Conservation (phyloP, 257 asterid species). For the Nicotiana benthamiana region DNA sequence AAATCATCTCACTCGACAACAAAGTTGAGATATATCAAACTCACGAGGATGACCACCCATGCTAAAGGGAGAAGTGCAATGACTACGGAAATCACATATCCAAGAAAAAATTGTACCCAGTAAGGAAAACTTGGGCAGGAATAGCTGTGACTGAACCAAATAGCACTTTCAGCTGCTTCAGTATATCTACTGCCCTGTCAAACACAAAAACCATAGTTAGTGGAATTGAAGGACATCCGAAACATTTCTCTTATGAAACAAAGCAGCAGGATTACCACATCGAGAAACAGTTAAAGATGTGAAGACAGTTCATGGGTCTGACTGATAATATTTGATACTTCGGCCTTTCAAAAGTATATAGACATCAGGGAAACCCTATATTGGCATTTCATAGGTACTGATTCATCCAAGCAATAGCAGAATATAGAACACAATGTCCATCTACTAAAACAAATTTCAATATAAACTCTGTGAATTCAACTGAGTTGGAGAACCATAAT, state of each 20-base stretch:
- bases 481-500: background rate
- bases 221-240: background rate
- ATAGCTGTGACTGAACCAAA: constrained; percentile 52
- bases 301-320: background rate
- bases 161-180: constrained; percentile 57
- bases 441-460: background rate
- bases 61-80: background rate
- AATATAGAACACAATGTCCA: background rate
- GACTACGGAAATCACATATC: constrained; percentile 2
- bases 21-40: background rate
- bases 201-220: constrained; percentile 3
- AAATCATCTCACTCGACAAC: background rate
- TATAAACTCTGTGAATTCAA: background rate
- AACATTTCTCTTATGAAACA: background rate
- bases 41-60: background rate
- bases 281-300: background rate
- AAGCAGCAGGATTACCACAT: constrained; percentile 4
- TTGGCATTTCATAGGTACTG: background rate
- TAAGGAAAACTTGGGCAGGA: constrained; percentile 56
- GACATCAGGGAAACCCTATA: background rate
- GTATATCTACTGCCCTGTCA: constrained; percentile 59
- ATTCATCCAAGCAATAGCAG: background rate
- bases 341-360: background rate
- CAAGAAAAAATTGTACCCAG: constrained; percentile 44
- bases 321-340: background rate